These are phyloP conservation scores for Pneumocystis oryctolagi DNA, from an alignment of 1,139 yeast species.

Conservation along the genomic window DNA sequence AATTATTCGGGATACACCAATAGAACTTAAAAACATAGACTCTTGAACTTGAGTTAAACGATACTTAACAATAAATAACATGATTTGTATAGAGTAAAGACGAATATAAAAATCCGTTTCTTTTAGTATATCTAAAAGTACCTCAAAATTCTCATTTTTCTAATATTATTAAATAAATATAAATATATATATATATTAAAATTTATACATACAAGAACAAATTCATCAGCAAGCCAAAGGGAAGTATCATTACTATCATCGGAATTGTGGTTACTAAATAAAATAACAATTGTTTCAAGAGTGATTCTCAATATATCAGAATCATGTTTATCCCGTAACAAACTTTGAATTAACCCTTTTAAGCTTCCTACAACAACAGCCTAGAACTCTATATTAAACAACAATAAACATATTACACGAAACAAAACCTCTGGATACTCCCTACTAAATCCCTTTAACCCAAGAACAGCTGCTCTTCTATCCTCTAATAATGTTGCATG, in stretches of 20 bases:
- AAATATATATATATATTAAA: too few relatives aligned
- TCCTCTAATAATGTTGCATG: constrained; percentile 75
- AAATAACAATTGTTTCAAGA: constrained; percentile 66
- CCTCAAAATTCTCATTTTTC: constrained; percentile 38
- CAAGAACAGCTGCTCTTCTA: constrained; percentile 79
- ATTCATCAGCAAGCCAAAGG: constrained; percentile 87
- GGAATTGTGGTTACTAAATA: constrained; percentile 47
- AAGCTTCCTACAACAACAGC: constrained; percentile 80
- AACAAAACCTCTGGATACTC: constrained; percentile 55
- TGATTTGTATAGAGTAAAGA: constrained; percentile 65
- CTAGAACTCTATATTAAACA: background rate
- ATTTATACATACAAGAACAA: constrained; percentile 37
- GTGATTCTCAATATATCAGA: constrained; percentile 64
- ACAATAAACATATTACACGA: background rate
- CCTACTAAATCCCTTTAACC: constrained; percentile 76
- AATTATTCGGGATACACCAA: constrained; percentile 67
- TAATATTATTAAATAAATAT: constrained; percentile 20
- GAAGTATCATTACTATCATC: constrained; percentile 63
- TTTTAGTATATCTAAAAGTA: constrained; percentile 43
- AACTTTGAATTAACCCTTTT: constrained; percentile 53
- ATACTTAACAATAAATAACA: constrained; percentile 70
- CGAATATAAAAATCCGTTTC: constrained; percentile 58
- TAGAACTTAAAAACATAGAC: constrained; percentile 54
- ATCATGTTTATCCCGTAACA: constrained; percentile 54
- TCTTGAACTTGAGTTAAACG: constrained; percentile 66